phyloP scores from a whole-genome alignment of 805 yeast species.

The Suhomyces canberraensis region DNA sequence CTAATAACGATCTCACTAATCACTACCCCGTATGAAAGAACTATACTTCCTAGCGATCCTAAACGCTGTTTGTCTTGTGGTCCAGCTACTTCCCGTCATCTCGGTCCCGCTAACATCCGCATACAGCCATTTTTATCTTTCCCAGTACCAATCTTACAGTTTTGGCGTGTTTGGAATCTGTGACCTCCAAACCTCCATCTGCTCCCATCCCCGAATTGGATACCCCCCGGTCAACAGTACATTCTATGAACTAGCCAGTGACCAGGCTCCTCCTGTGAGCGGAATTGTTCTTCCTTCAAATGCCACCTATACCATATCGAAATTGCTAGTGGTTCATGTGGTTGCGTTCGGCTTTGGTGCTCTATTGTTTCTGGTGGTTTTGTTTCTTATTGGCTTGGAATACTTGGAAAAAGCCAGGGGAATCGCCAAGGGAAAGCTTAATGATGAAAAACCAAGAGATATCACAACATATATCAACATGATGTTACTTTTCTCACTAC shows the following conservation, averaged over 20 bases:
- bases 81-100: slow-evolving; percentile 40
- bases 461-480: slow-evolving; percentile 40
- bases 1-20: too few species aligned
- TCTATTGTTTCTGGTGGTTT: slow-evolving; percentile 16
- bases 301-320: slow-evolving; percentile 38
- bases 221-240: slow-evolving; percentile 26
- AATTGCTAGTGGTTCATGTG: slow-evolving; percentile 40
- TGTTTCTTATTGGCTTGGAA: slow-evolving; percentile 8
- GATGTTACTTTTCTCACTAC: slow-evolving; percentile 57
- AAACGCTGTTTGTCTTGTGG: slow-evolving; percentile 26
- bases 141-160: slow-evolving; percentile 29
- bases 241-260: slow-evolving; percentile 10
- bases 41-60: slow-evolving; percentile 26
- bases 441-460: slow-evolving; percentile 2
- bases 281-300: slow-evolving; percentile 38
- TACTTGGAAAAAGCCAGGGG: slow-evolving; percentile 5
- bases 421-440: background rate
- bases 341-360: slow-evolving; percentile 34
- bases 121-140: slow-evolving; percentile 24
- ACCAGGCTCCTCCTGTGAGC: slow-evolving; percentile 9
- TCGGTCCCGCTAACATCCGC: slow-evolving; percentile 36
- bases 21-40: too few species aligned
- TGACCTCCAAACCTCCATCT: slow-evolving; percentile 20
- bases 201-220: slow-evolving; percentile 37
- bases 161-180: slow-evolving; percentile 47